These are phyloP conservation scores for Aspergillus ellipticus DNA, from an alignment of 495 filamentous ascomycete species.

Conservation along the genomic window DNA sequence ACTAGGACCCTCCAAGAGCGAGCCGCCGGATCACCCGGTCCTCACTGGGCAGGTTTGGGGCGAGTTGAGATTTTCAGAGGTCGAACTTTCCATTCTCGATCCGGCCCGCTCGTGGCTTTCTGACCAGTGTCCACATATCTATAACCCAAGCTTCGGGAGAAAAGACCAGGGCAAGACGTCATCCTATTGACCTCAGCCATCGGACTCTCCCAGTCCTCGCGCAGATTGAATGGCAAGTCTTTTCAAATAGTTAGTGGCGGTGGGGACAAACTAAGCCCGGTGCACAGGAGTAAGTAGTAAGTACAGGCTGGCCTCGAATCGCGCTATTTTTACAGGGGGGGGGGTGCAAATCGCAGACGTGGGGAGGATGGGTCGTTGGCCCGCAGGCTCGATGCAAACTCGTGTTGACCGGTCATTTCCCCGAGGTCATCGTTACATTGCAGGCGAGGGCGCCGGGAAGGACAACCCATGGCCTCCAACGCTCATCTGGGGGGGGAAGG, in stretches of 20 bases:
- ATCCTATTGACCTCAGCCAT: background rate
- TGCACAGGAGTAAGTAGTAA: no score
- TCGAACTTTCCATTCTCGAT: background rate
- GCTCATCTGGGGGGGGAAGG: background rate
- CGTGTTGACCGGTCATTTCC: background rate
- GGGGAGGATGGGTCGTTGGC: background rate
- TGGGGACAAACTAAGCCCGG: background rate
- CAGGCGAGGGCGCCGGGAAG: background rate
- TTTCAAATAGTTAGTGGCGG: background rate
- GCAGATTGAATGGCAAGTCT: background rate
- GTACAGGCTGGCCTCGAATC: background rate
- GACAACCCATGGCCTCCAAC: background rate
- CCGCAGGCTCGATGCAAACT: background rate
- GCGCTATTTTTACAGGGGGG: background rate
- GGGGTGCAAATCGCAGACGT: background rate
- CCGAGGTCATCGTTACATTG: slow-evolving; percentile 1
- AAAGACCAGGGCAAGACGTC: background rate
- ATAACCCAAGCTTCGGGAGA: background rate
- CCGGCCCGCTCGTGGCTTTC: background rate
- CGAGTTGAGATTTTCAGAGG: background rate
- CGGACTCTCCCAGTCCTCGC: background rate
- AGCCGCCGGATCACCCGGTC: background rate
- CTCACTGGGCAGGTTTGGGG: background rate
- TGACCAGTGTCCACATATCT: background rate
- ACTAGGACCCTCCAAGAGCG: background rate